A percentile compares a stretch with the other conserved stretches of the same genome.
These are phyloP conservation scores for Arthrobotrys sphaeroides DNA, from an alignment of 2,329 filamentous ascomycete genomes.

Conservation along the genomic window DNA sequence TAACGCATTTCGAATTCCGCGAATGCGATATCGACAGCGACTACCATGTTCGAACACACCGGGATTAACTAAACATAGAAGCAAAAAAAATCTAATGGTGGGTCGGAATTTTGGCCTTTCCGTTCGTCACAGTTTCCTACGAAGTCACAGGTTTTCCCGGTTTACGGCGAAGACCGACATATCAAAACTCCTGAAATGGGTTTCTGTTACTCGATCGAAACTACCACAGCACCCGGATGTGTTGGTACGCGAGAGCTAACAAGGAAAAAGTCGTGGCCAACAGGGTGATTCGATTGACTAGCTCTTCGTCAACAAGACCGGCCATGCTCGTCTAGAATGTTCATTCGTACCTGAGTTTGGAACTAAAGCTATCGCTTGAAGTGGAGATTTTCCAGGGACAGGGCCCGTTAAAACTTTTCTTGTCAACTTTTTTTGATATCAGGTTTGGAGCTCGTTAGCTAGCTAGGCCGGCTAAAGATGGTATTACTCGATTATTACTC, in stretches of 20 bases:
- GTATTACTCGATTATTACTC: constrained; percentile 54
- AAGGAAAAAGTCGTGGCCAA: background rate
- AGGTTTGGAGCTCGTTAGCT: background rate
- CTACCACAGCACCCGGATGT: constrained; percentile 40
- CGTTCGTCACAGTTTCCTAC: background rate
- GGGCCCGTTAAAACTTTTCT: background rate
- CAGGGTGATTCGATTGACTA: no score
- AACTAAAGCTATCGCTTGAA: background rate
- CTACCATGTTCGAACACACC: background rate
- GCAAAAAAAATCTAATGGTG: background rate
- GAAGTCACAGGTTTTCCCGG: constrained; percentile 15
- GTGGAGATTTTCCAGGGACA: background rate
- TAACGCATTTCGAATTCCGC: background rate
- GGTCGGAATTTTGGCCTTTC: background rate
- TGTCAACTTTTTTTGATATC: background rate
- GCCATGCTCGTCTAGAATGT: constrained; percentile 18
- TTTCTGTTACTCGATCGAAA: constrained; percentile 54
- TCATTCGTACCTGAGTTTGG: constrained; percentile 32
- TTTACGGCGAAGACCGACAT: constrained; percentile 54
- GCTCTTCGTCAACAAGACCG: no score
- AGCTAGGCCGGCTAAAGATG: constrained; percentile 18
- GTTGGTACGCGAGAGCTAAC: constrained; percentile 4
- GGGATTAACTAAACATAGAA: constrained; percentile 12
- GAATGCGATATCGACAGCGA: background rate
- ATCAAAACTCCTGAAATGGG: background rate